A percentile compares a stretch with the other conserved stretches of the same genome.
Evolutionary conservation across 2,329 filamentous ascomycete genomes (phyloP).

Genomic region (Ceratocystis papillata): DNA sequence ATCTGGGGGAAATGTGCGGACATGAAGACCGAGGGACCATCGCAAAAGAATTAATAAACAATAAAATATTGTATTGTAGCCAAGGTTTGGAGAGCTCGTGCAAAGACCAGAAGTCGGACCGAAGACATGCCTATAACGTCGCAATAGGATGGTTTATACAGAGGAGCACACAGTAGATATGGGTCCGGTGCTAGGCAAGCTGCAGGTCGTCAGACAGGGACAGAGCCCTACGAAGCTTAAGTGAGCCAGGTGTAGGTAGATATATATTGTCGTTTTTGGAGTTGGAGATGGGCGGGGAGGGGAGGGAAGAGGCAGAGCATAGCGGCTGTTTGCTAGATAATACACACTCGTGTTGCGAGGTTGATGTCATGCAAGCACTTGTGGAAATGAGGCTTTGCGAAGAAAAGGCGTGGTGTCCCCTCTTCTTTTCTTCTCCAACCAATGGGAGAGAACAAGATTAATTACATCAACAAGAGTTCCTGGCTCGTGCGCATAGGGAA

Average conservation of each 20-base stretch:
- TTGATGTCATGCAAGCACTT: neutral
- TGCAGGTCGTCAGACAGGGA: neutral
- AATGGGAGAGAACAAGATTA: neutral
- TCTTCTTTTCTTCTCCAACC: neutral
- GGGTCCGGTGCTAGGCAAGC: neutral
- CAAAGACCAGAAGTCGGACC: conserved; percentile 10
- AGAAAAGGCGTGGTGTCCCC: neutral
- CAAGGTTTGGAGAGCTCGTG: conserved; percentile 1
- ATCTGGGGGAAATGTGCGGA: neutral
- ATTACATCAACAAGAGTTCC: neutral
- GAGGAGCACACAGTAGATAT: neutral
- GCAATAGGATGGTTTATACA: neutral
- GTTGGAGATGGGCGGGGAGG: neutral
- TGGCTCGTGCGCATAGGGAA: neutral
- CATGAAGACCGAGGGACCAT: neutral
- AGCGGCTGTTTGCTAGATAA: neutral
- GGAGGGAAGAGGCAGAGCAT: neutral
- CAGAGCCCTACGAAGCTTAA: neutral
- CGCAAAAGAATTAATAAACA: neutral
- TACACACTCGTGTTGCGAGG: neutral
- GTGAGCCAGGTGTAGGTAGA: neutral
- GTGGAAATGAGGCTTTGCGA: neutral
- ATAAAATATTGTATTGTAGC: neutral
- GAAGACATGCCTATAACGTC: conserved; percentile 4
- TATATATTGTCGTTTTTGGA: neutral